Evolutionary conservation across 2,329 filamentous ascomycete genomes (phyloP).

Genomic region (Aspergillus arachidicola): DNA sequence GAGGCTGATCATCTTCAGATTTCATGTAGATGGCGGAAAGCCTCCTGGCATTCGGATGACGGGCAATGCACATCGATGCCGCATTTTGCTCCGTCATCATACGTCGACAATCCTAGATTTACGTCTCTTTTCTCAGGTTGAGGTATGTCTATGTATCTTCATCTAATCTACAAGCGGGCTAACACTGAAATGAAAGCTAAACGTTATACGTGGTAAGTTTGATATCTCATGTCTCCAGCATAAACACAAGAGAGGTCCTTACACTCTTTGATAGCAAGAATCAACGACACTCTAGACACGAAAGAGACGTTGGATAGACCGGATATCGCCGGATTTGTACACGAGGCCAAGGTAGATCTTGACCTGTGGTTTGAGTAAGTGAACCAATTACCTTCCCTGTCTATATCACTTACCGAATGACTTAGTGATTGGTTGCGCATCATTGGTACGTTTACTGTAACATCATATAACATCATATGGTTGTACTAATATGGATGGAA

Average conservation of each 20-base stretch:
- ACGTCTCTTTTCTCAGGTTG: slow-evolving; percentile 56
- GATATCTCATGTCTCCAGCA: neutral
- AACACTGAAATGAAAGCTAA: slow-evolving; percentile 34
- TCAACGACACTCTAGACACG: slow-evolving; percentile 39
- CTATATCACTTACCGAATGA: slow-evolving; percentile 10
- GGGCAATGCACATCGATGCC: slow-evolving; percentile 46
- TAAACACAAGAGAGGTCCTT: neutral
- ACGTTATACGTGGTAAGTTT: slow-evolving; percentile 40
- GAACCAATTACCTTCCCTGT: too few relatives aligned
- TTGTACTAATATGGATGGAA: neutral
- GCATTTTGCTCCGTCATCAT: slow-evolving; percentile 48
- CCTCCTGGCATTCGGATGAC: slow-evolving; percentile 42
- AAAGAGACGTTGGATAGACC: slow-evolving; percentile 31
- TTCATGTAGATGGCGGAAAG: slow-evolving; percentile 51
- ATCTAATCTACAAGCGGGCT: slow-evolving; percentile 5
- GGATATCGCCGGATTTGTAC: slow-evolving; percentile 45
- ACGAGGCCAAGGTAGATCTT: slow-evolving; percentile 52
- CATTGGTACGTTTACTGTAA: slow-evolving; percentile 28
- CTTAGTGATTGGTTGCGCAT: slow-evolving; percentile 40
- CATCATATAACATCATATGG: rapidly evolving
- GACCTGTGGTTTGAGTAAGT: slow-evolving; percentile 52
- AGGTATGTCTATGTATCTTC: slow-evolving; percentile 27
- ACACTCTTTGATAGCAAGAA: slow-evolving; percentile 31
- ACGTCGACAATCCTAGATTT: slow-evolving; percentile 53
- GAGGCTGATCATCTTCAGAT: slow-evolving; percentile 23